Base-by-base conservation (phyloP, 176 grass and related monocot genomes). In the Triticum timopheevii region DNA sequence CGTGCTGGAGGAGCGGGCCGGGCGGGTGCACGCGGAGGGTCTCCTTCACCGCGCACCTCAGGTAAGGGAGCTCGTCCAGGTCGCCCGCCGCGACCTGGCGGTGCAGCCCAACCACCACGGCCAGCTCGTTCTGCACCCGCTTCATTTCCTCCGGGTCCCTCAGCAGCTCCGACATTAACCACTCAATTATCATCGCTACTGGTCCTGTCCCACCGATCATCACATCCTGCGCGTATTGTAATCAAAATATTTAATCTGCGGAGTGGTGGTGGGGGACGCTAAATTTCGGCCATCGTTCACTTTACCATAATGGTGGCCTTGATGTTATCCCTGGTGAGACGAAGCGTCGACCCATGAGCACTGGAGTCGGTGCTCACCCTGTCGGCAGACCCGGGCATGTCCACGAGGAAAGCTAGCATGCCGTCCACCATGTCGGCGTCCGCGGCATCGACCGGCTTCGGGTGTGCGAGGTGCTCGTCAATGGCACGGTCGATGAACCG, bases 131-230 rank as follows among this genome's bases (percentile, higher is more conserved):
- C 63, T 90, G 91, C 81, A 93, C 67, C 10, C 66, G 83, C 44
- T 54, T 73, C 67, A 77, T 81, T 36, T 90, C 80, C 13, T 90
- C 87, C 19, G 91, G 87, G 45, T 63, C 87, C 54, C 61, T 81
- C 67, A 93, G 74, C 20, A 93, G 91, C 73, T 93, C 91, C 1
- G 91, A 65, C 87, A 93, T 81, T 27, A 83, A 31, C 91, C 91
- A 90, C 47, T 93, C 91, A 33, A 93, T 90, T 3, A 76, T 80
- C 6, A 80, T 58, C 19, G 91, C 91, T 50, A 87, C 76, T 13
- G 91, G 87, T 68, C 89, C 91, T 45, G 91, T 93, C 58, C 91
- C 91, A 3, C 91, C 91, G 54, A 93, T 87, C 91, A 93, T 82
- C 84, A 90, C 84, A 75, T 93, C 91, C 91, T 93, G 65, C 49